Evolutionary conservation across 2,329 filamentous ascomycete species (phyloP).

Genomic region (Blastomyces gilchristii): DNA sequence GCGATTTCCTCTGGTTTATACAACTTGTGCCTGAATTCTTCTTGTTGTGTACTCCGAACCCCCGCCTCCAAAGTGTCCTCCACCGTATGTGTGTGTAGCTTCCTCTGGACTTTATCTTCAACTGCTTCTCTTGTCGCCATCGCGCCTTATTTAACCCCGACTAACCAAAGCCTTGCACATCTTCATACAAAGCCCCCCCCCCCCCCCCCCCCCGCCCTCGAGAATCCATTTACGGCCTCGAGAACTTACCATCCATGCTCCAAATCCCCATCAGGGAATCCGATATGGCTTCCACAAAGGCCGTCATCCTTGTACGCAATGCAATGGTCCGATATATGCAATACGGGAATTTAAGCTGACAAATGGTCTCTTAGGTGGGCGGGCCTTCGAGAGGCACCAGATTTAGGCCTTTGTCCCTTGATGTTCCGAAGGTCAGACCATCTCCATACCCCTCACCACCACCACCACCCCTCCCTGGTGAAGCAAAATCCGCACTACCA

Average conservation of each 20-base stretch:
- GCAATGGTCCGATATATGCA: conserved; percentile 16
- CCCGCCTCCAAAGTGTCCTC: neutral
- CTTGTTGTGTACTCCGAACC: neutral
- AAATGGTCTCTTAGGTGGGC: conserved; percentile 57
- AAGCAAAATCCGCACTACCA: neutral
- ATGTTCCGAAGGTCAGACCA: conserved; percentile 70
- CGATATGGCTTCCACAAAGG: conserved; percentile 62
- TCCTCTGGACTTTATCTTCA: neutral
- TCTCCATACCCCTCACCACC: conserved; percentile 16
- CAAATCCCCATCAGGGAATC: conserved; percentile 36
- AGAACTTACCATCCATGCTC: conserved; percentile 26
- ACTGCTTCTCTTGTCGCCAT: neutral
- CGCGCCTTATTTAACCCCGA: neutral
- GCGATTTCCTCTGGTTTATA: neutral
- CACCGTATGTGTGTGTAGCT: neutral
- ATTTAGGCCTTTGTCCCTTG: conserved; percentile 88
- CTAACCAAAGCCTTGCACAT: neutral
- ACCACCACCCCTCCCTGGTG: conserved; percentile 3
- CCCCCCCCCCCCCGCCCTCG: too few species aligned
- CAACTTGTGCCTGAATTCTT: neutral
- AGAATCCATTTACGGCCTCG: neutral
- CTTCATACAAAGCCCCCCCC: neutral
- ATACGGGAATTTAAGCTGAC: conserved; percentile 19
- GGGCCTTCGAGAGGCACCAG: conserved; percentile 91
- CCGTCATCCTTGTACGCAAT: conserved; percentile 75